Evolutionary conservation across 2,329 filamentous ascomycete species (phyloP).

Genomic region (Monilinia fructicola): DNA sequence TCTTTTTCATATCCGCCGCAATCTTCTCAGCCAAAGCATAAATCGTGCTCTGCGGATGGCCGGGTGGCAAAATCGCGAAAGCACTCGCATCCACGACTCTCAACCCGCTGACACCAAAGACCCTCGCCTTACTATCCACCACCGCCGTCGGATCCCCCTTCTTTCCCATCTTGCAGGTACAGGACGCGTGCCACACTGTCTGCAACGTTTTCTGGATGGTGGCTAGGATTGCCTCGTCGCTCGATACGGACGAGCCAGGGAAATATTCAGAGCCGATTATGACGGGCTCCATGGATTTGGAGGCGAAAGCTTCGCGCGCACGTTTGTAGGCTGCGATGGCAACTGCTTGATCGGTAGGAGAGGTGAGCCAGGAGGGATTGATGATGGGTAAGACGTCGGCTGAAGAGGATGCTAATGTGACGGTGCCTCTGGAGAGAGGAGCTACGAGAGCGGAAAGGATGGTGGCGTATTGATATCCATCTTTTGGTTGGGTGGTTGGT

Average conservation of each 20-base stretch:
- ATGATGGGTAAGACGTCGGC: constrained; percentile 42
- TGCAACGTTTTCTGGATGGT: constrained; percentile 34
- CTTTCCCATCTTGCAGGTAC: constrained; percentile 58
- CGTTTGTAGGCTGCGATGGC: constrained; percentile 47
- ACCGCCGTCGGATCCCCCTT: constrained; percentile 41
- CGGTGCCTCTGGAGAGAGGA: constrained; percentile 46
- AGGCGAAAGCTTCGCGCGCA: constrained; percentile 39
- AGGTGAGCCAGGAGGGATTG: constrained; percentile 48
- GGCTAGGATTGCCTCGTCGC: constrained; percentile 30
- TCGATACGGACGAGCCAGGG: constrained; percentile 25
- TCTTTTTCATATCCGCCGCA: constrained; percentile 36
- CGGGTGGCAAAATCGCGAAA: constrained; percentile 40
- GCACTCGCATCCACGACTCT: constrained; percentile 33
- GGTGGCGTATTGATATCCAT: constrained; percentile 8
- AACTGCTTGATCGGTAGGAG: constrained; percentile 47
- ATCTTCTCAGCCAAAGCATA: constrained; percentile 49
- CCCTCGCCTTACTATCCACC: constrained; percentile 29
- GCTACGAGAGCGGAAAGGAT: constrained; percentile 26
- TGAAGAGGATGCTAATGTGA: constrained; percentile 43
- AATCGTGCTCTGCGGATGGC: constrained; percentile 44
- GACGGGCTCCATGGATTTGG: constrained; percentile 20
- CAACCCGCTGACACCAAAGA: constrained; percentile 28
- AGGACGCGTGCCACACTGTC: constrained; percentile 51
- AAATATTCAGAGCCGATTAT: constrained; percentile 28
- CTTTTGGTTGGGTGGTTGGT: not conserved